Conservation (phyloP, 176 grass and related monocot genomes). For the Ananas comosus region DNA sequence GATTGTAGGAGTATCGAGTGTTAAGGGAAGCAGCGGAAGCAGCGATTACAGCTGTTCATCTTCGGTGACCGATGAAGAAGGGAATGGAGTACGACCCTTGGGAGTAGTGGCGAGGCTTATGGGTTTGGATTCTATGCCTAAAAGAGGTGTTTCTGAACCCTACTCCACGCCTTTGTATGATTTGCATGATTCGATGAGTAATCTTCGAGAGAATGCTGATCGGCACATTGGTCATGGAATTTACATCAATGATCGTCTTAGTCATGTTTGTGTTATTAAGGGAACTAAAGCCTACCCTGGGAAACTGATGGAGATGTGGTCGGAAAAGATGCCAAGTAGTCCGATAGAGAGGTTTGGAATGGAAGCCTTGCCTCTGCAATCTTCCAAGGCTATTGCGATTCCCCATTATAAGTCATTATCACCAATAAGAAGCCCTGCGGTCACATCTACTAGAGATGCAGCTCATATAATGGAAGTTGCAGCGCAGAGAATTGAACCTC, state of each 20-base stretch:
- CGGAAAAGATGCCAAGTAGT: constrained; percentile 65
- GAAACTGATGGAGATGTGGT: constrained; percentile 16
- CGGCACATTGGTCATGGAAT: constrained; percentile 27
- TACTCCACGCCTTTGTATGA: constrained; percentile 21
- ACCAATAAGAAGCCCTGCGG: constrained; percentile 44
- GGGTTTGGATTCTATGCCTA: constrained; percentile 86
- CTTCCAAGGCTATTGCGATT: constrained; percentile 41
- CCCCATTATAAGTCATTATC: constrained; percentile 48
- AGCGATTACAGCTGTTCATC: constrained; percentile 61
- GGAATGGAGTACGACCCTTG: constrained; percentile 30
- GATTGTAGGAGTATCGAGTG: constrained; percentile 18
- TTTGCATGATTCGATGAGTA: constrained; percentile 8
- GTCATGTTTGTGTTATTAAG: neutral
- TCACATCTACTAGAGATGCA: constrained; percentile 53
- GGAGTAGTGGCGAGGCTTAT: constrained; percentile 85
- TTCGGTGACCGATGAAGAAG: constrained; percentile 59
- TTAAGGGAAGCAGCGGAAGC: constrained; percentile 58
- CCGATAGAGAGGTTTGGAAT: constrained; percentile 75
- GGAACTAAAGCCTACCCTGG: constrained; percentile 8
- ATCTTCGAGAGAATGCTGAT: constrained; percentile 16
- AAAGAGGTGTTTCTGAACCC: constrained; percentile 29
- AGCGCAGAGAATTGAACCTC: constrained; percentile 55
- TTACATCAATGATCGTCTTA: constrained; percentile 17
- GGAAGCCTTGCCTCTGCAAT: constrained; percentile 55
- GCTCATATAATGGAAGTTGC: constrained; percentile 76